Percentiles rank a stretch among this genome's conserved stretches.
Conservation (phyloP, 306 rosid species). For the Dalbergia cultrata region DNA sequence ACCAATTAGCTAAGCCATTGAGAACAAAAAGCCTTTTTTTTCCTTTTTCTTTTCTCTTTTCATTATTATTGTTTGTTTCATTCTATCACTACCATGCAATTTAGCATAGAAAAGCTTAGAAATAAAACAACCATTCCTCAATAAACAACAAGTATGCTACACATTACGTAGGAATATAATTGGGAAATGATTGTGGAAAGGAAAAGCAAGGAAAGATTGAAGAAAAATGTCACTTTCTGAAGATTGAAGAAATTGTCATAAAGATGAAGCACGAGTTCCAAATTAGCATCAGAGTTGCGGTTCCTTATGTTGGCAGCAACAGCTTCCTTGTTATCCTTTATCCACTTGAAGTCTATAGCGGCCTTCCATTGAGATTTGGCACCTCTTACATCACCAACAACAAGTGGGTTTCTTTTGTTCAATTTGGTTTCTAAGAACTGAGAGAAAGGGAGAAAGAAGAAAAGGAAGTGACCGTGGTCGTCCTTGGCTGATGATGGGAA, state of each 20-base stretch:
- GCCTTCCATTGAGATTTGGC: slow-evolving; percentile 87
- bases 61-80: background rate
- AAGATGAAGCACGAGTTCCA: slow-evolving; percentile 83
- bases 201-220: background rate
- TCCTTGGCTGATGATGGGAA: slow-evolving; percentile 29
- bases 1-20: slow-evolving; percentile 75
- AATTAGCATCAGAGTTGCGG: slow-evolving; percentile 79
- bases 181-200: background rate
- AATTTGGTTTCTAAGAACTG: background rate
- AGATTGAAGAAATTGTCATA: slow-evolving; percentile 74
- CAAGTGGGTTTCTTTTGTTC: background rate
- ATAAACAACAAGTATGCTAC: background rate
- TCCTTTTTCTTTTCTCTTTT: background rate
- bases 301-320: slow-evolving; percentile 75
- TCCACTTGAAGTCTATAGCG: slow-evolving; percentile 94
- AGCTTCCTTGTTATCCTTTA: slow-evolving; percentile 83
- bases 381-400: slow-evolving; percentile 49
- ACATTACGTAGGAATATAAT: background rate
- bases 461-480: slow-evolving; percentile 59
- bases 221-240: slow-evolving; percentile 78
- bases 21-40: slow-evolving; percentile 42
- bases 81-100: background rate
- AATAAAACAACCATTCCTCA: background rate
- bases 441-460: background rate
- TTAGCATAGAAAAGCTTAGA: slow-evolving; percentile 15